These are phyloP conservation scores for Exophiala mesophila DNA, from an alignment of 2,329 filamentous ascomycete genomes.

Conservation along the genomic window DNA sequence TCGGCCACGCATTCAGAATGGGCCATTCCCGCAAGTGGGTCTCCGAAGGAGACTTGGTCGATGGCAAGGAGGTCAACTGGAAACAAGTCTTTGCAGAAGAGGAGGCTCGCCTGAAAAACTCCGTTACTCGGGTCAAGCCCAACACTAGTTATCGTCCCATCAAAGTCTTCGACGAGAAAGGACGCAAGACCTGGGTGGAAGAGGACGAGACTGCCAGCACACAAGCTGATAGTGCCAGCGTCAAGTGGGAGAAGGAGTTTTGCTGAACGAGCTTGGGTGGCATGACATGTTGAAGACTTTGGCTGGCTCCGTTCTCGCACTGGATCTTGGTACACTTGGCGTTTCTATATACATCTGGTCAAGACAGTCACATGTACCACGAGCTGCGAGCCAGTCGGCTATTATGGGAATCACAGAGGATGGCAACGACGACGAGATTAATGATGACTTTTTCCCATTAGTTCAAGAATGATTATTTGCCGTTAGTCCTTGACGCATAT, in stretches of 20 bases:
- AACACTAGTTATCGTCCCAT: background rate
- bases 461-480: too few relatives aligned
- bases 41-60: constrained; percentile 14
- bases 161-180: constrained; percentile 21
- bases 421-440: too few relatives aligned
- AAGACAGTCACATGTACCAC: too few relatives aligned
- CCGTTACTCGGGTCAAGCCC: background rate
- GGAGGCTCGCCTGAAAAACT: constrained; percentile 2
- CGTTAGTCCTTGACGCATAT: too few relatives aligned
- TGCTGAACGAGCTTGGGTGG: too few relatives aligned
- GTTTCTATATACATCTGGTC: too few relatives aligned
- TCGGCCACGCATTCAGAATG: constrained; percentile 18
- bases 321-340: too few relatives aligned
- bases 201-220: constrained; percentile 20
- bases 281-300: too few relatives aligned
- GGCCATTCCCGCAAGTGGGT: constrained; percentile 22
- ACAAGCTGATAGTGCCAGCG: background rate
- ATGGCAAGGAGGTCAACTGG: constrained; percentile 21
- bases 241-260: constrained; percentile 8
- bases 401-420: too few relatives aligned
- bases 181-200: constrained; percentile 18
- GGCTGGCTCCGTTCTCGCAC: too few relatives aligned
- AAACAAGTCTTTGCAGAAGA: constrained; percentile 12
- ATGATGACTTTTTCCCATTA: too few relatives aligned
- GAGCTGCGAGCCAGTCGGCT: too few relatives aligned